A percentile compares a stretch with the other conserved stretches of the same genome.
These are phyloP conservation scores for Mycena capillaripes DNA, from an alignment of 768 basidiomycete species.

Conservation along the genomic window DNA sequence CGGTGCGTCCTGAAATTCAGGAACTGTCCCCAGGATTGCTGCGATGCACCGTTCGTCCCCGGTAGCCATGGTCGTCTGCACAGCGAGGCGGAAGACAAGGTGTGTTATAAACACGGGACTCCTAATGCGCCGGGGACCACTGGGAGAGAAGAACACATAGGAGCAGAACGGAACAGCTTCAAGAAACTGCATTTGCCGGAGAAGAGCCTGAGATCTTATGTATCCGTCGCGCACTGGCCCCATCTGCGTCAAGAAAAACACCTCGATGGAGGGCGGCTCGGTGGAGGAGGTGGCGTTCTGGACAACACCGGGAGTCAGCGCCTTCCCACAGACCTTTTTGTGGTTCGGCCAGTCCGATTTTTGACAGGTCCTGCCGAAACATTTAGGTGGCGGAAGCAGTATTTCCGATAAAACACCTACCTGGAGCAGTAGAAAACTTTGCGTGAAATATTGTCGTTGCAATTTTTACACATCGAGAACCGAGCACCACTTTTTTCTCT, in stretches of 20 bases:
- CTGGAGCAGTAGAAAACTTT: conserved; percentile 17
- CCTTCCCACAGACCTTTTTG: conserved; percentile 26
- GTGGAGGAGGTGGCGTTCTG: conserved; percentile 1
- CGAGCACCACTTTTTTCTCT: conserved; percentile 3
- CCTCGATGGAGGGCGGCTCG: conserved; percentile 5
- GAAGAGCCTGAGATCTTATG: conserved; percentile 10
- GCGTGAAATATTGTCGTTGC: conserved; percentile 15
- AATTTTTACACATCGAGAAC: conserved; percentile 6
- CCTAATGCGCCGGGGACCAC: conserved; percentile 5
- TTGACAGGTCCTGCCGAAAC: conserved; percentile 13
- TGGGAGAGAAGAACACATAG: conserved; percentile 13
- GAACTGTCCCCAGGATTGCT: conserved; percentile 4
- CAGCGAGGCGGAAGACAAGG: conserved; percentile 12
- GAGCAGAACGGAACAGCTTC: conserved; percentile 4
- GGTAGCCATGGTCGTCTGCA: conserved; percentile 3
- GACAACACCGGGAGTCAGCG: conserved; percentile 3
- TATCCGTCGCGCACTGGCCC: conserved; percentile 17
- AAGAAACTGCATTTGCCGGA: conserved; percentile 20
- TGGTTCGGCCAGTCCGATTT: conserved; percentile 21
- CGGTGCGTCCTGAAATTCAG: conserved; percentile 11
- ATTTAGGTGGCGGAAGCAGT: neutral
- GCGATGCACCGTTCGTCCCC: conserved; percentile 16
- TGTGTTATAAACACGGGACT: neutral
- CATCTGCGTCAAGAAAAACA: conserved; percentile 15
- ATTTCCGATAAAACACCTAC: conserved; percentile 9